These are phyloP conservation scores for Comarum palustre DNA, from an alignment of 306 rosid genomes.

Conservation along the genomic window DNA sequence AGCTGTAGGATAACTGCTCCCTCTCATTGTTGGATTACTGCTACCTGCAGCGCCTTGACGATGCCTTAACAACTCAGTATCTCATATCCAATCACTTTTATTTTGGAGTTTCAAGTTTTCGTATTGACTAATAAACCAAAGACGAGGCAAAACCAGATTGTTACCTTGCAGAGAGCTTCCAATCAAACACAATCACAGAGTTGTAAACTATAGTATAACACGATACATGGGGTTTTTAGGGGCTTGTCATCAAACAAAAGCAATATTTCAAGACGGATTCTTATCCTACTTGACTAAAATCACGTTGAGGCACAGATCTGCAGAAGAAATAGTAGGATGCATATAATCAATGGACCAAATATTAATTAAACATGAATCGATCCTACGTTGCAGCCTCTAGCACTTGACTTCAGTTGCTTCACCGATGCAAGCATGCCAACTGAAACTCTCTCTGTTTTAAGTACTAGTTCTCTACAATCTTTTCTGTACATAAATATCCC, in stretches of 20 bases:
- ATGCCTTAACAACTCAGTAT: too few species aligned
- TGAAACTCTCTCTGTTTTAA: background rate
- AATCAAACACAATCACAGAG: too few species aligned
- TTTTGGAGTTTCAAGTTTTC: too few species aligned
- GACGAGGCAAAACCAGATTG: too few species aligned
- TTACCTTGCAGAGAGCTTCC: too few species aligned
- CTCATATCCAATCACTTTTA: too few species aligned
- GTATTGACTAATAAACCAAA: too few species aligned
- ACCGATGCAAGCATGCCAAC: background rate
- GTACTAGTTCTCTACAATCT: background rate
- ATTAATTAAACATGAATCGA: background rate
- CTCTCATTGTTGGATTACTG: too few species aligned
- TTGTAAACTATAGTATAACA: background rate
- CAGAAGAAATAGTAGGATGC: background rate
- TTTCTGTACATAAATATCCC: slow-evolving; percentile 1
- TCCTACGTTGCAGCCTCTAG: background rate
- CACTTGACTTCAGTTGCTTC: background rate
- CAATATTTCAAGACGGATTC: background rate
- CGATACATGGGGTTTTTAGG: background rate
- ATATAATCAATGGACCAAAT: background rate
- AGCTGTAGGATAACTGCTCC: too few species aligned
- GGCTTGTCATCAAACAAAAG: background rate
- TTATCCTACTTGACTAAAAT: background rate
- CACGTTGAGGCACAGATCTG: background rate
- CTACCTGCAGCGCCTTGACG: too few species aligned